A percentile compares a stretch with the other conserved stretches of the same genome.
phyloP scores from a whole-genome alignment of 1,284 basidiomycete genomes.

The Pisolithus thermaeus region DNA sequence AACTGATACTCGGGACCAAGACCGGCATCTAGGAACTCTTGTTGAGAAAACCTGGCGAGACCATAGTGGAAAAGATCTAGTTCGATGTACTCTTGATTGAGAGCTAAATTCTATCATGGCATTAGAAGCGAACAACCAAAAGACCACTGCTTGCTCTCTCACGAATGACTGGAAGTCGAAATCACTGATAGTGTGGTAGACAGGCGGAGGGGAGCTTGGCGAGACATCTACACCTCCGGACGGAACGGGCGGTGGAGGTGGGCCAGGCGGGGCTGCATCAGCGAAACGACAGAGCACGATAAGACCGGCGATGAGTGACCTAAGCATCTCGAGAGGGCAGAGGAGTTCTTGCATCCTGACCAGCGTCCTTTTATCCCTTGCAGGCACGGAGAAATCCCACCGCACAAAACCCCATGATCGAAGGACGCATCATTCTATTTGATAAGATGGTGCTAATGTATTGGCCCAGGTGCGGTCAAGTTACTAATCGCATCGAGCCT shows the following conservation, averaged over 20 bases:
- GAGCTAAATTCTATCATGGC: neutral
- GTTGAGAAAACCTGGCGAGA: conserved; percentile 44
- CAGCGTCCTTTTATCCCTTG: too few species aligned
- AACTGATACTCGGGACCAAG: conserved; percentile 48
- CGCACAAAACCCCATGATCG: too few species aligned
- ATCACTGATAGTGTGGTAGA: conserved; percentile 45
- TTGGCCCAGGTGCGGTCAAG: too few species aligned
- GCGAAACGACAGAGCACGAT: neutral
- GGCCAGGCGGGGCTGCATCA: neutral
- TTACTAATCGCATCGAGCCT: too few species aligned
- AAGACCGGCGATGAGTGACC: neutral
- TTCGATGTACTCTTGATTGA: conserved; percentile 36
- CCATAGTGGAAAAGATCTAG: conserved; percentile 61
- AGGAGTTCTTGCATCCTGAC: too few species aligned
- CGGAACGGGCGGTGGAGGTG: conserved; percentile 15
- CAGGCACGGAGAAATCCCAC: too few species aligned
- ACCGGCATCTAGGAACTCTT: conserved; percentile 54
- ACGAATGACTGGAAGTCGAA: conserved; percentile 61
- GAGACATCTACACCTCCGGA: conserved; percentile 34
- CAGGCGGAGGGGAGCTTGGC: conserved; percentile 37
- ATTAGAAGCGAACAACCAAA: neutral
- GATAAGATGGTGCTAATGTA: too few species aligned
- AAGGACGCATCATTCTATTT: too few species aligned
- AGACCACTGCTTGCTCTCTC: conserved; percentile 4
- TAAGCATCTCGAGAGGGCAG: neutral